Conservation (phyloP, 1,284 basidiomycete genomes). For the Anthracocystis panici-leucophaei region DNA sequence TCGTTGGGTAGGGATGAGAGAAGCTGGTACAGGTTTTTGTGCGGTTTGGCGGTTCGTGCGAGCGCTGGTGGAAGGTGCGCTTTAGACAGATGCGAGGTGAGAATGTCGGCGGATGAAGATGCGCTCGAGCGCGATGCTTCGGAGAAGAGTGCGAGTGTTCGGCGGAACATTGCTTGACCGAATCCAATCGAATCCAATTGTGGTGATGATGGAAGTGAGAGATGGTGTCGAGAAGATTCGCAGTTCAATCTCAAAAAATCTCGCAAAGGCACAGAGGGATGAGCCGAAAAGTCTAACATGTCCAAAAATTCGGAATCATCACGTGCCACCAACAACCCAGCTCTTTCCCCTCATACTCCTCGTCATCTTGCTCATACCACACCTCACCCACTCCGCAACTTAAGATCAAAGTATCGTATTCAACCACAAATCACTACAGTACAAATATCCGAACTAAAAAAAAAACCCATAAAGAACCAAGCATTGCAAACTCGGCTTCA, state of each 20-base stretch:
- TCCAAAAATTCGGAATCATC: not conserved
- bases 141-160: slow-evolving; percentile 30
- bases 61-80: slow-evolving; percentile 33
- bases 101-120: slow-evolving; percentile 17
- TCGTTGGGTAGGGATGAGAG: slow-evolving; percentile 49
- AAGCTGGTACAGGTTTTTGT: slow-evolving; percentile 57
- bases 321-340: slow-evolving; percentile 12
- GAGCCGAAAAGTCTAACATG: slow-evolving; percentile 7
- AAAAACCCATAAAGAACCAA: not conserved
- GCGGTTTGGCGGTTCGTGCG: slow-evolving; percentile 22
- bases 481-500: not conserved
- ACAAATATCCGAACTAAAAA: not conserved
- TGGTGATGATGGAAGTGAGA: not conserved
- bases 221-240: slow-evolving; percentile 32
- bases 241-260: slow-evolving; percentile 1
- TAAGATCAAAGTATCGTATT: not conserved
- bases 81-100: slow-evolving; percentile 41
- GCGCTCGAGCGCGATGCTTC: slow-evolving; percentile 17
- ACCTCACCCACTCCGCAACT: no score
- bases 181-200: no score
- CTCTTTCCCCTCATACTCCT: not conserved
- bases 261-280: not conserved
- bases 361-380: not conserved
- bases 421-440: slow-evolving; percentile 7
- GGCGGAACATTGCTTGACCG: slow-evolving; percentile 22